phyloP scores from a whole-genome alignment of 768 basidiomycete species.

The Artomyces pyxidatus region DNA sequence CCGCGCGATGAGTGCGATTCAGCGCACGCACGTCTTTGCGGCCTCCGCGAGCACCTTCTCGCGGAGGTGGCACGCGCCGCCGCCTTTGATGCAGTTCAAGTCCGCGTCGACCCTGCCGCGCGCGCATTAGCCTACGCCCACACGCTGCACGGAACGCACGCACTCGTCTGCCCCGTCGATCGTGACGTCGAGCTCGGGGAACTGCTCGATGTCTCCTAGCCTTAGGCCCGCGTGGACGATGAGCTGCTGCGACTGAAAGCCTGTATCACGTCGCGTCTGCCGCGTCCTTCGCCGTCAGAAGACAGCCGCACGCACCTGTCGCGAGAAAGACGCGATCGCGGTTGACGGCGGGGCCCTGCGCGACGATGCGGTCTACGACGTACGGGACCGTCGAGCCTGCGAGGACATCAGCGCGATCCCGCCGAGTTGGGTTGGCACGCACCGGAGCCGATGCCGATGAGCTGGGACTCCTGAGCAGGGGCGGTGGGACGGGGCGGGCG shows the following conservation, averaged over 20 bases:
- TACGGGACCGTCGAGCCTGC: slow-evolving; percentile 93
- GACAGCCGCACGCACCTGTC: slow-evolving; percentile 44
- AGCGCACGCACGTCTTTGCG: slow-evolving; percentile 59
- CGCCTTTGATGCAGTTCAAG: slow-evolving; percentile 94
- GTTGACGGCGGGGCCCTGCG: slow-evolving; percentile 74
- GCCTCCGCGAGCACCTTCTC: slow-evolving; percentile 99
- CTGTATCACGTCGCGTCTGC: slow-evolving; percentile 21
- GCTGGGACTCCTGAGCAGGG: slow-evolving; percentile 31
- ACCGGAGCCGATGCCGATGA: slow-evolving; percentile 88
- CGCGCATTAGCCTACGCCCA: background rate
- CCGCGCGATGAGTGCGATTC: background rate
- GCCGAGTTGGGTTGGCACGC: background rate
- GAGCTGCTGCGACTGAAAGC: slow-evolving; percentile 94
- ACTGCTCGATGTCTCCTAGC: slow-evolving; percentile 87
- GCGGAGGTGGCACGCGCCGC: slow-evolving; percentile 91
- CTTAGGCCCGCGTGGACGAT: slow-evolving; percentile 73
- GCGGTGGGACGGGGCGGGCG: background rate
- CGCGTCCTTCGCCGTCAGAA: too few species aligned
- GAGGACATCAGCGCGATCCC: background rate
- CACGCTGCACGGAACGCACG: slow-evolving; percentile 21
- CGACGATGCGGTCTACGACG: slow-evolving; percentile 89
- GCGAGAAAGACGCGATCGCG: slow-evolving; percentile 81
- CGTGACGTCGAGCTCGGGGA: slow-evolving; percentile 87
- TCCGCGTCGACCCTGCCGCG: slow-evolving; percentile 67
- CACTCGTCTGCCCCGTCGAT: slow-evolving; percentile 97